A percentile compares a stretch with the other conserved stretches of the same genome.
Conservation (phyloP, 2,329 filamentous ascomycete genomes). For the Knufia fluminis region DNA sequence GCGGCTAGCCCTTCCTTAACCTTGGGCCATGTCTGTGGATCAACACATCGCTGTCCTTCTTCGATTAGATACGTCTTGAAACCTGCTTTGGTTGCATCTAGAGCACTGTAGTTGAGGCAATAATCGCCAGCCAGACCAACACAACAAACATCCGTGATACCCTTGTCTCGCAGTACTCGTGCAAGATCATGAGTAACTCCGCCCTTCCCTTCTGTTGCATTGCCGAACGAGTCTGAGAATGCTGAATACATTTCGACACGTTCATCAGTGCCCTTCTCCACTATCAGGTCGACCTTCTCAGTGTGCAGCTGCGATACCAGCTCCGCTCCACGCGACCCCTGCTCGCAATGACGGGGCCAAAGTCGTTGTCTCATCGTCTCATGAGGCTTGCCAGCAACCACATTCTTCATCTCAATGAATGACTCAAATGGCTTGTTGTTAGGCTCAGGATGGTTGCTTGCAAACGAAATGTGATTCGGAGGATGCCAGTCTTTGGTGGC, state of each 20-base stretch:
- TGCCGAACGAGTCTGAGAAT: conserved; percentile 70
- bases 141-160: conserved; percentile 70
- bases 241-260: conserved; percentile 89
- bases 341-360: conserved; percentile 88
- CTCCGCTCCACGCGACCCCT: conserved; percentile 60
- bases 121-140: conserved; percentile 83
- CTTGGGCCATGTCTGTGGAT: conserved; percentile 50
- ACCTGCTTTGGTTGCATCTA: conserved; percentile 66
- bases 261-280: conserved; percentile 69
- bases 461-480: conserved; percentile 74
- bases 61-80: conserved; percentile 68
- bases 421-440: conserved; percentile 61
- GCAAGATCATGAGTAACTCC: conserved; percentile 51
- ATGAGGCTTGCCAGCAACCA: conserved; percentile 25
- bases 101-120: conserved; percentile 73
- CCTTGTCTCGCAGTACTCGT: conserved; percentile 44
- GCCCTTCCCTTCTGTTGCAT: conserved; percentile 29
- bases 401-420: conserved; percentile 48
- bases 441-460: conserved; percentile 59
- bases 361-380: conserved; percentile 55
- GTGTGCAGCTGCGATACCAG: conserved; percentile 63
- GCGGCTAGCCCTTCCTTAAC: conserved; percentile 24
- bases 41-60: conserved; percentile 68
- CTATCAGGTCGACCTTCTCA: conserved; percentile 50
- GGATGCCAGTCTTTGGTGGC: conserved; percentile 95